Base-by-base conservation (phyloP, 108 stramenopile species). In the Cyclostephanos tholiformis region DNA sequence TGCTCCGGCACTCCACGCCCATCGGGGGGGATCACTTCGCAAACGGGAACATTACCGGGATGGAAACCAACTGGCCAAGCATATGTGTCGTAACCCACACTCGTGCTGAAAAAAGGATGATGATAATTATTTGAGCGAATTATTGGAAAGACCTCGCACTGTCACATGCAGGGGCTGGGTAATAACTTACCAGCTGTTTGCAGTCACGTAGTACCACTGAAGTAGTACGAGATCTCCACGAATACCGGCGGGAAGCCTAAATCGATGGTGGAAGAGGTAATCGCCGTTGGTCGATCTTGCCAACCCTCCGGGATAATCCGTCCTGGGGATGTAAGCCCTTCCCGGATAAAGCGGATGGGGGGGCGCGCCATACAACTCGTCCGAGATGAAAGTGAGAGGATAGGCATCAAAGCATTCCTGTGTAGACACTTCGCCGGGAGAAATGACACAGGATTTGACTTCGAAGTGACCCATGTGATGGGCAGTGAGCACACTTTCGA, bases 151-250 rank as follows among this genome's bases (percentile, higher is more conserved):
- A 53, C 14, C 23, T 53, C 14, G 6, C 19, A 53, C 52, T 53
- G 2, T 53, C 6, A 6, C 1, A 25, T 16, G 52, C 20, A 14
- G 0, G 3, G 6, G 3, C 19, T 20, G 7, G 20, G 7, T 25
- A 32, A 32, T 4, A 25, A 53, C 52, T 53, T 25, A 53, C 52
- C 78, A 79, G 30, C 78, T 79, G 50, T 93, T 93, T 26, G 84
- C 92, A 1, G 90, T 93, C 8, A 86, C 41, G 67, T 93, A 93
- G 27, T 76, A 72, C 92, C 92, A 93, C 56, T 90, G 88, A n/a
- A 88, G 50, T 16, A 90, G 59, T 13, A 88, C 76, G 35, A 82
- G 52, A 23, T 76, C 75, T 16, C 75, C 75, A 29, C 53, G 60
- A 51, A 76, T 52, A 13, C 62, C 61, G 22, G 43, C 56, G 46